These are phyloP conservation scores for Aspergillus ochraceoroseus DNA, from an alignment of 2,329 filamentous ascomycete species.

Conservation along the genomic window DNA sequence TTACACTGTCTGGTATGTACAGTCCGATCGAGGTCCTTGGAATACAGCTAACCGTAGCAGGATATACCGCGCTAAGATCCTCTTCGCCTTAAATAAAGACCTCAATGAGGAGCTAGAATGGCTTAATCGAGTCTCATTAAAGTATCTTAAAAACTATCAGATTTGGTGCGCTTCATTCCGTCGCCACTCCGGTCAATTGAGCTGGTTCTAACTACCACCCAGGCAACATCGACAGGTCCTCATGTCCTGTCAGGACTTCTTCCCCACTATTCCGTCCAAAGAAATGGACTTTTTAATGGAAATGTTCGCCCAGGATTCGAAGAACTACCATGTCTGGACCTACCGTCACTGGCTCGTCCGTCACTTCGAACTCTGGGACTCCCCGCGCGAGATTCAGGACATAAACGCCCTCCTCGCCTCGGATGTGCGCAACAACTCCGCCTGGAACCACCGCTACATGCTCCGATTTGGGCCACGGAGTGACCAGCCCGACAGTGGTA, in stretches of 20 bases:
- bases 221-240: slow-evolving; percentile 56
- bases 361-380: slow-evolving; percentile 56
- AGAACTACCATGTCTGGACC: slow-evolving; percentile 99
- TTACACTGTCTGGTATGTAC: slow-evolving; percentile 82
- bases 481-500: slow-evolving; percentile 38
- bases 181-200: neutral
- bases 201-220: slow-evolving; percentile 19
- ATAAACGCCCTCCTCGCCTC: slow-evolving; percentile 67
- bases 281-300: slow-evolving; percentile 71
- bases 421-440: slow-evolving; percentile 92
- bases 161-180: slow-evolving; percentile 61
- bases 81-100: slow-evolving; percentile 62
- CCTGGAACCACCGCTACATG: slow-evolving; percentile 96
- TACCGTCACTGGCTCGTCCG: slow-evolving; percentile 78
- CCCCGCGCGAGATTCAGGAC: slow-evolving; percentile 58
- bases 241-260: slow-evolving; percentile 47
- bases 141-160: slow-evolving; percentile 95
- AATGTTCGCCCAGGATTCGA: slow-evolving; percentile 81
- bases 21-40: neutral
- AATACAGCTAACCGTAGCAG: slow-evolving; percentile 33
- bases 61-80: slow-evolving; percentile 79
- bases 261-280: slow-evolving; percentile 54
- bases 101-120: slow-evolving; percentile 71
- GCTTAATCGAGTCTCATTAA: slow-evolving; percentile 77
- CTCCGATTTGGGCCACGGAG: slow-evolving; percentile 67